Conservation (phyloP, 2,329 filamentous ascomycete species). For the Teratosphaeria gauchensis region DNA sequence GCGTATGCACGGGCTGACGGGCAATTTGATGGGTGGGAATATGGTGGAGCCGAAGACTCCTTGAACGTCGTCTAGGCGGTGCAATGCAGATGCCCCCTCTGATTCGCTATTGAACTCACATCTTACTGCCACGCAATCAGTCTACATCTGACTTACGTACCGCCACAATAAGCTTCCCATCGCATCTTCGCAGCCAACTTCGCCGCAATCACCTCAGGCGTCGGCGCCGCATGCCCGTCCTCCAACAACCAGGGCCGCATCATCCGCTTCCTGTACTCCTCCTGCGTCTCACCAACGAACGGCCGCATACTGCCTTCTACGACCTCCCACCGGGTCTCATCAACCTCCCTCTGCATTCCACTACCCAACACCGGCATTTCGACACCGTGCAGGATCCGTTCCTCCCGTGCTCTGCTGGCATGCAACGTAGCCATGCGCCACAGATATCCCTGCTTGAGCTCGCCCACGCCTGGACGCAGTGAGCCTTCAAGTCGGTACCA, state of each 20-base stretch:
- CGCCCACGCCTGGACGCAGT: background rate
- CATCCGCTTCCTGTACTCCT: background rate
- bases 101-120: background rate
- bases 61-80: background rate
- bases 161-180: background rate
- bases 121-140: background rate
- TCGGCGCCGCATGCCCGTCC: background rate
- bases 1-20: slow-evolving; percentile 39
- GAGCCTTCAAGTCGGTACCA: background rate
- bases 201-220: background rate
- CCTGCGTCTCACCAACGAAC: background rate
- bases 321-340: background rate
- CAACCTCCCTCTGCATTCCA: background rate
- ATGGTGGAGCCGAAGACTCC: slow-evolving; percentile 3
- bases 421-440: background rate
- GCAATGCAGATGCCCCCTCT: background rate
- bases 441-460: background rate
- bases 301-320: background rate
- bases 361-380: background rate
- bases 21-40: slow-evolving; percentile 8
- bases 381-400: background rate
- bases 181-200: background rate
- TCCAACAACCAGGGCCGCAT: background rate
- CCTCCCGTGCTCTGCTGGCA: background rate
- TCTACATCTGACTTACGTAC: background rate